Base-by-base conservation (phyloP, 1,284 basidiomycete genomes). In the Ceratobasidium sp. region DNA sequence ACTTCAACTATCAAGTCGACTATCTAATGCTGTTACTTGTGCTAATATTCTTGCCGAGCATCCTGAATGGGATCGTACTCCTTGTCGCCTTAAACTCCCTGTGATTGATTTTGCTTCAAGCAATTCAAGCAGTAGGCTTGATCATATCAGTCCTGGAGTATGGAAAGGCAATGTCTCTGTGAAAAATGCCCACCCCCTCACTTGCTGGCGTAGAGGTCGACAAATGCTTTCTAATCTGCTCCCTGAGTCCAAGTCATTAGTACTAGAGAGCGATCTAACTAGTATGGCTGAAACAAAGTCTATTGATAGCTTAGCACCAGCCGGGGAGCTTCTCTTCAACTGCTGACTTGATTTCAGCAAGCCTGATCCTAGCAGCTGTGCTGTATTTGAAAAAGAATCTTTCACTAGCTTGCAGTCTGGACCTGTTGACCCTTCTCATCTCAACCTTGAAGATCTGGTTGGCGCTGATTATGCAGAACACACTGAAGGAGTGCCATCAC, bases 11-110 rank as follows among this genome's bases (percentile, higher is more conserved):
- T 70, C 62, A 0, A 63, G 58, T 54, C 76, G 79, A 2, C 57
- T 82, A 8, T 73, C 80, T 26, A 78, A 79, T 1, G 80, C 79
- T 0, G 80, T 77, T 0, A 79, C 83, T 64, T 76, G 80, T 0
- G 73, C 79, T 0, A 81, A 78, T 30, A 84, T 83, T 16, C 75
- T 82, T 1, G 79, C 79, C 0, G 75, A 80, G 55, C 78, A 82
- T 73, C 82, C 82, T 0, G 76, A 83, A 1, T 84, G 82, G 83
- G 82, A 82, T 62, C 75, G 75, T 13, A 30, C 76, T 1, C 80
- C 81, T 28, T 75, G 78, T n/a, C 77, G 79, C 0, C 78, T 82
- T 8, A 76, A 77, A 23, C 74, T 79, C 5, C n/a, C 79, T 1
- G 62, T 75, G 4, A 43, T 59, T 11, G 35, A 59, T 9, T 59